phyloP scores from a whole-genome alignment of 192 early-diverging fungal species.

The Chytriomyces hyalinus region DNA sequence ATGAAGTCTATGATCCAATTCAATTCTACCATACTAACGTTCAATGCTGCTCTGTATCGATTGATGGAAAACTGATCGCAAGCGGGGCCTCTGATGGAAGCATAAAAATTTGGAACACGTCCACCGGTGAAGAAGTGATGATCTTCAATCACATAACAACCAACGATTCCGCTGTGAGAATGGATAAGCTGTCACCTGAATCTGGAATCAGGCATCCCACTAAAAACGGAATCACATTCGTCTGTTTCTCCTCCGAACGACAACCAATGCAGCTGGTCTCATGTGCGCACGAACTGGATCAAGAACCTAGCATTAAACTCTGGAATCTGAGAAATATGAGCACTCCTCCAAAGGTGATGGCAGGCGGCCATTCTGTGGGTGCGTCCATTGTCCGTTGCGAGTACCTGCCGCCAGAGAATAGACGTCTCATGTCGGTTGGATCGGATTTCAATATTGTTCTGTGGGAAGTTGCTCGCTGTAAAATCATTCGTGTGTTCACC shows the following conservation, averaged over 20 bases:
- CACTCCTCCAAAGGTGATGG: slow-evolving; percentile 24
- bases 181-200: neutral
- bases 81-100: slow-evolving; percentile 83
- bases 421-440: slow-evolving; percentile 33
- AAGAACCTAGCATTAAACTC: slow-evolving; percentile 31
- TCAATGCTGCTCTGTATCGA: slow-evolving; percentile 31
- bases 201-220: neutral
- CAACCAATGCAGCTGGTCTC: slow-evolving; percentile 15
- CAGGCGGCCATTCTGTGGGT: slow-evolving; percentile 22
- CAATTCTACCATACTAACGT: slow-evolving; percentile 36
- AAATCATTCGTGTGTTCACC: slow-evolving; percentile 18
- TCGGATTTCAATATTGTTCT: slow-evolving; percentile 28
- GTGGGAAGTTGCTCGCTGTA: slow-evolving; percentile 42
- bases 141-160: slow-evolving; percentile 17
- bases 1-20: slow-evolving; percentile 30
- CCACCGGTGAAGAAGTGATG: slow-evolving; percentile 51
- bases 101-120: slow-evolving; percentile 86
- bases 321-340: slow-evolving; percentile 22
- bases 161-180: slow-evolving; percentile 7
- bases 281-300: slow-evolving; percentile 27
- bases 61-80: slow-evolving; percentile 71
- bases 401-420: slow-evolving; percentile 36
- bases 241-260: slow-evolving; percentile 32
- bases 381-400: slow-evolving; percentile 19
- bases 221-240: slow-evolving; percentile 25